A percentile compares a stretch with the other conserved stretches of the same genome.
Evolutionary conservation across 257 asterid genomes (phyloP).

Genomic region (Linderniella brevidens): DNA sequence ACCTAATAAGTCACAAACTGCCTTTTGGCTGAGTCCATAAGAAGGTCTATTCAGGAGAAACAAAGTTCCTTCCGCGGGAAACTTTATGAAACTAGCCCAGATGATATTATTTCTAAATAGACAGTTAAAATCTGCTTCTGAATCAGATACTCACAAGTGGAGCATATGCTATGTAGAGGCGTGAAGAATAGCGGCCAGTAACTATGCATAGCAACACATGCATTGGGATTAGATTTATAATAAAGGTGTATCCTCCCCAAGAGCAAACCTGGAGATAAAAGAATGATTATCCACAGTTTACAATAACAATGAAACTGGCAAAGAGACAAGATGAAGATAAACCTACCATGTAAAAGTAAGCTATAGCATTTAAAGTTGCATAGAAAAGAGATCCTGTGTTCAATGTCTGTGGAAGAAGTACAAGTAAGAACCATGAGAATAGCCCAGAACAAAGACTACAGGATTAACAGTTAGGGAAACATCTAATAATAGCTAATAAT

Average conservation of each 20-base stretch:
- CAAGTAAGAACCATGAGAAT: constrained; percentile 2
- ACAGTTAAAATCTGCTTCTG: neutral
- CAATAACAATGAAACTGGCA: neutral
- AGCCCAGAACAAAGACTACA: constrained; percentile 2
- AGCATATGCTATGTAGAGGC: constrained; percentile 95
- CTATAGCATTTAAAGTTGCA: constrained; percentile 81
- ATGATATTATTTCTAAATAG: neutral
- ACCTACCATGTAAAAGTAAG: constrained; percentile 95
- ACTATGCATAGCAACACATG: constrained; percentile 93
- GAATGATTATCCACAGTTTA: too few relatives aligned
- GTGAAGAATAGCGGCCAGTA: constrained; percentile 91
- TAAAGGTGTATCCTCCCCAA: constrained; percentile 99
- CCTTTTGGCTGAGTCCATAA: too few relatives aligned
- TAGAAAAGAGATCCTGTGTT: constrained; percentile 96
- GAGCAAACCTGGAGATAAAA: constrained; percentile 75
- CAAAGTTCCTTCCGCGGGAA: too few relatives aligned
- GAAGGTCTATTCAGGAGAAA: too few relatives aligned
- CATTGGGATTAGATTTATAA: constrained; percentile 97
- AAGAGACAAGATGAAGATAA: constrained; percentile 5
- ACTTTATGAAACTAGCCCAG: neutral
- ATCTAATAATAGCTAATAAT: too few relatives aligned
- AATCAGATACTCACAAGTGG: constrained; percentile 55
- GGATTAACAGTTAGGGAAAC: constrained; percentile 4
- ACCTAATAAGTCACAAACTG: too few relatives aligned
- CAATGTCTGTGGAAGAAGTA: constrained; percentile 52